phyloP scores from a whole-genome alignment of 345 rosid genomes.

The Erodium maritimum region DNA sequence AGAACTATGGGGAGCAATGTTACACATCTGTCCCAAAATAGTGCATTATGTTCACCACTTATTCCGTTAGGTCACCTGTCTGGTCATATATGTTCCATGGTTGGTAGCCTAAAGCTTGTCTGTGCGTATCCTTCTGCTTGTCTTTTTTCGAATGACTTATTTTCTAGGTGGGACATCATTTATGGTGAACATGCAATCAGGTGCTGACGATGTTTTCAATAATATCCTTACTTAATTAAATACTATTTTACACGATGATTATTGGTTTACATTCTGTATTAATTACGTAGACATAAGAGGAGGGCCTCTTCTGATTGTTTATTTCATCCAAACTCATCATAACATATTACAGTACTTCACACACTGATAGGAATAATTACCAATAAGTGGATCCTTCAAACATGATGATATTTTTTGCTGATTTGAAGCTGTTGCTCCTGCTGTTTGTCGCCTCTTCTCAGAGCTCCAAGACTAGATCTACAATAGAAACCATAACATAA shows the following conservation, averaged over 20 bases:
- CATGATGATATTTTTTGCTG: slow-evolving; percentile 3
- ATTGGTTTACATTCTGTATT: too few species aligned
- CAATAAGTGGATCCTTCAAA: slow-evolving; percentile 10
- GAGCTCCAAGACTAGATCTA: slow-evolving; percentile 2
- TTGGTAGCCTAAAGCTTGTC: not conserved
- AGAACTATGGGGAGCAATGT: not conserved
- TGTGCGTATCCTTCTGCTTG: not conserved
- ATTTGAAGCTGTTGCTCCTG: slow-evolving; percentile 1
- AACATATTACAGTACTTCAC: slow-evolving; percentile 11
- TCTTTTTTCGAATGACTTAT: not conserved
- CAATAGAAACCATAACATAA: not conserved
- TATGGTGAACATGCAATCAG: not conserved
- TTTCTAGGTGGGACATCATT: not conserved
- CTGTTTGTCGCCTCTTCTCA: slow-evolving; percentile 2
- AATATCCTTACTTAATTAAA: not conserved
- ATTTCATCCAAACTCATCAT: slow-evolving; percentile 18
- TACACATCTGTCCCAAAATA: not conserved
- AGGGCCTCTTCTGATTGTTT: slow-evolving; percentile 14
- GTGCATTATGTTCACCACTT: not conserved
- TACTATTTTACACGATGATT: not conserved
- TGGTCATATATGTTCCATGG: not conserved
- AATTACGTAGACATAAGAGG: slow-evolving; percentile 1
- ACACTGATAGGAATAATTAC: slow-evolving; percentile 6
- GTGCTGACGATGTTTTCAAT: not conserved
- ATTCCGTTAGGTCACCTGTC: not conserved